Percentiles rank a stretch among this genome's conserved stretches.
Conservation (phyloP, 1,284 basidiomycete species). For the Ceratobasidium sp. region DNA sequence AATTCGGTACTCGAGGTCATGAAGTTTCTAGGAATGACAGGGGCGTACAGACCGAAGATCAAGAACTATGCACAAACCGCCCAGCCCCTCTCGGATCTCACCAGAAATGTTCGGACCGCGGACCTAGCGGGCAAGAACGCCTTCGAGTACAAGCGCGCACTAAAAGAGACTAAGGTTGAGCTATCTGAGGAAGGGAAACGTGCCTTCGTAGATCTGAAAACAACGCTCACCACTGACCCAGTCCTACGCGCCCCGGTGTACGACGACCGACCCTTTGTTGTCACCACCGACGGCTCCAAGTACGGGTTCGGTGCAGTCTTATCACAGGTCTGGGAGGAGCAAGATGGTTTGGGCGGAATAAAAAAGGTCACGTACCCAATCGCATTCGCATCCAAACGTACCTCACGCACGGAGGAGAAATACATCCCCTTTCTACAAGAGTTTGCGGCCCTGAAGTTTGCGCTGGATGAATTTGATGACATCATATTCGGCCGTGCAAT, state of each 20-base stretch:
- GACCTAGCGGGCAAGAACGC: not conserved
- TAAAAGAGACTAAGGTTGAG: constrained; percentile 42
- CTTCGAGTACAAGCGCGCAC: constrained; percentile 36
- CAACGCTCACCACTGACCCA: constrained; percentile 47
- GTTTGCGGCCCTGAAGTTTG: constrained; percentile 42
- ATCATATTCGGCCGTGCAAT: constrained; percentile 42
- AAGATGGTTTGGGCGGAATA: not conserved
- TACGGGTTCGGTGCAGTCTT: constrained; percentile 50
- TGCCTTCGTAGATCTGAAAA: constrained; percentile 49
- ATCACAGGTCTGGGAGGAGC: constrained; percentile 9
- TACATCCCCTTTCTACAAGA: no score
- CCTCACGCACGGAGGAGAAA: no score
- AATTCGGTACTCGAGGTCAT: constrained; percentile 23
- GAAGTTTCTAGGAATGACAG: constrained; percentile 34
- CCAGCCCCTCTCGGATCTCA: constrained; percentile 48
- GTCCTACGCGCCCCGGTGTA: constrained; percentile 48
- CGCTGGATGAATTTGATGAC: constrained; percentile 43
- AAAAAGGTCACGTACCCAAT: constrained; percentile 38
- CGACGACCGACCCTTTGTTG: constrained; percentile 49
- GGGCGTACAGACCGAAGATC: constrained; percentile 35
- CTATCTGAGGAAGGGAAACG: constrained; percentile 47
- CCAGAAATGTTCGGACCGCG: constrained; percentile 26
- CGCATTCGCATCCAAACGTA: constrained; percentile 27
- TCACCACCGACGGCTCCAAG: constrained; percentile 52
- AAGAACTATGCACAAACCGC: constrained; percentile 37